Percentiles rank a stretch among this genome's conserved stretches.
Evolutionary conservation across 495 filamentous ascomycete genomes (phyloP).

Genomic region (Lindgomyces ingoldianus): DNA sequence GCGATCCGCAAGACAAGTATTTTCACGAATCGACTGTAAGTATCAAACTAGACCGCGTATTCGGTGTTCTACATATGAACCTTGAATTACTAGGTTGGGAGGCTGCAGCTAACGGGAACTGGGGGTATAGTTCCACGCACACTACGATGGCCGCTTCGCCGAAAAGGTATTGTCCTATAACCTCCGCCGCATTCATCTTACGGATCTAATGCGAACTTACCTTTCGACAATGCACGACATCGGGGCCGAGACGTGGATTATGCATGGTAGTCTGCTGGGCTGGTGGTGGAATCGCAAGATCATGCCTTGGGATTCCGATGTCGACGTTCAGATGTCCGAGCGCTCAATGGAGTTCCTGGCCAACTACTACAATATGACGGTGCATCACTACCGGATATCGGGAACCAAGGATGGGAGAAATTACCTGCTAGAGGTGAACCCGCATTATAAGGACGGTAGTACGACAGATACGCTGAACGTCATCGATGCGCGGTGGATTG

Average conservation of each 20-base stretch:
- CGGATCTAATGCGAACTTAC: conserved; percentile 58
- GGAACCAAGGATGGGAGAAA: conserved; percentile 45
- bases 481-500: conserved; percentile 65
- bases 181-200: conserved; percentile 46
- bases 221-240: conserved; percentile 57
- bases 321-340: conserved; percentile 62
- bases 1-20: conserved; percentile 37
- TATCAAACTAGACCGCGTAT: not conserved
- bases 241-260: conserved; percentile 63
- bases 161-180: conserved; percentile 22
- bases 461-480: conserved; percentile 54
- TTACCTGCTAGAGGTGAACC: conserved; percentile 63
- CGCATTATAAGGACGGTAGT: conserved; percentile 54
- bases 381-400: conserved; percentile 55
- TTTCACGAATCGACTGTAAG: conserved; percentile 41
- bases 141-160: conserved; percentile 47
- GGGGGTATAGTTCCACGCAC: conserved; percentile 38
- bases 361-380: conserved; percentile 63
- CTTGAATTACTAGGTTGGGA: not conserved
- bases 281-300: conserved; percentile 69
- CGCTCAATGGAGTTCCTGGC: conserved; percentile 59
- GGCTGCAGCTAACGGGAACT: not conserved
- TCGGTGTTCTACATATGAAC: too few species aligned
- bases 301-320: conserved; percentile 65
- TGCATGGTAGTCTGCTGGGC: conserved; percentile 61